Base-by-base conservation (phyloP, 1,139 yeast species). In the Hemisphaericaspora xylofermentans region DNA sequence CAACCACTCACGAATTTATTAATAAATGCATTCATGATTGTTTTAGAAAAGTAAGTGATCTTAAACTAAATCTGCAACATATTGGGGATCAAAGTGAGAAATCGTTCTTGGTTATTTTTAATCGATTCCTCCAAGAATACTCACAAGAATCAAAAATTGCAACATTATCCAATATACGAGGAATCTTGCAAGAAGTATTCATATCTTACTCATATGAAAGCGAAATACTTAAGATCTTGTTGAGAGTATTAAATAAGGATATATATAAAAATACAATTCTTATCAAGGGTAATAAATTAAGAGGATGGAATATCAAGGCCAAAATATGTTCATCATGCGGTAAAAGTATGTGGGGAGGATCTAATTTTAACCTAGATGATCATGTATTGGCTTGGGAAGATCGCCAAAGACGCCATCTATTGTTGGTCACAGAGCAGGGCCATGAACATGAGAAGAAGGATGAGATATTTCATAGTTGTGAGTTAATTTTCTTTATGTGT, bases 291-390 rank as follows among this genome's bases (percentile, higher is more conserved):
- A 67, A 70, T 35, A 68, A 74, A 17, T 48, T 69, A 1, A 57
- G 61, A 39, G 95, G 95, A 0, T 82, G 91, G 87, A 63, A 78
- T 1, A 74, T 82, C 1, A 62, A 60, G 22, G 63, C 70, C 15
- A 71, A 75, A 38, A 73, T 68, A 36, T 88, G 96, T 60, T 82
- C 84, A 39, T 78, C 83, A 0, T 88, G 96, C 58, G 87, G 85
- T 2, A 78, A 77, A 47, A 63, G 64, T 25, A 61, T 87, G 30
- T 79, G 86, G 76, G 95, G 95, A 0, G 21, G 22, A 10, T 6
- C 24, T 6, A 21, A 21, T 21, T 21, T 21, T 9, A 21, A 21
- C 9, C 24, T 25, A 6, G 66, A 71, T 2, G 63, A 60, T 9
- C 61, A 71, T 35, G 74, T 56, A 33, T 44, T 52, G 17, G 74